phyloP scores from a whole-genome alignment of 2,329 filamentous ascomycete species.

The Neopestalotiopsis sp. region DNA sequence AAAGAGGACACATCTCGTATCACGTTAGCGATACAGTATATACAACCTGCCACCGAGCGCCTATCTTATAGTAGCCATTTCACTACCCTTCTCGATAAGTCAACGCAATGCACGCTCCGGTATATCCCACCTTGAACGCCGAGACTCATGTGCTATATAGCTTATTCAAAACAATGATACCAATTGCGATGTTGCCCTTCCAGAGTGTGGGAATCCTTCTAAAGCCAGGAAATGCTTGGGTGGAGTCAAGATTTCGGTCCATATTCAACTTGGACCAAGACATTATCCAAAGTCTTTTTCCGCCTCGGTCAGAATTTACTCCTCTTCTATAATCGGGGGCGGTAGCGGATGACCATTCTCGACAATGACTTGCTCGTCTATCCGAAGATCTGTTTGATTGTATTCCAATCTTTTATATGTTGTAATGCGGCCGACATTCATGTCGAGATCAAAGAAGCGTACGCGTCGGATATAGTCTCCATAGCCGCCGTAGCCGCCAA shows the following conservation, averaged over 20 bases:
- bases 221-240: not conserved
- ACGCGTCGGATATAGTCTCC: constrained; percentile 83
- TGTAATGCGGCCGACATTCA: constrained; percentile 84
- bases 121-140: constrained; percentile 12
- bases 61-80: constrained; percentile 7
- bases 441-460: constrained; percentile 90
- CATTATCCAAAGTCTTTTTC: not conserved
- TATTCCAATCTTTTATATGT: constrained; percentile 92
- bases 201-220: not conserved
- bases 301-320: not conserved
- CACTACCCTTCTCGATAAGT: not conserved
- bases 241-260: not conserved
- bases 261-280: not conserved
- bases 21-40: not conserved
- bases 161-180: not conserved
- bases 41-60: constrained; percentile 1
- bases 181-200: not conserved
- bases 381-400: constrained; percentile 56
- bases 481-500: constrained; percentile 95
- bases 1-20: not conserved
- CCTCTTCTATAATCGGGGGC: constrained; percentile 19
- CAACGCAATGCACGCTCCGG: constrained; percentile 13
- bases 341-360: constrained; percentile 59
- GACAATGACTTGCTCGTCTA: constrained; percentile 72
- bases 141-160: constrained; percentile 5